Evolutionary conservation across 106 monocot genomes (phyloP).

Genomic region (Chionographis japonica): DNA sequence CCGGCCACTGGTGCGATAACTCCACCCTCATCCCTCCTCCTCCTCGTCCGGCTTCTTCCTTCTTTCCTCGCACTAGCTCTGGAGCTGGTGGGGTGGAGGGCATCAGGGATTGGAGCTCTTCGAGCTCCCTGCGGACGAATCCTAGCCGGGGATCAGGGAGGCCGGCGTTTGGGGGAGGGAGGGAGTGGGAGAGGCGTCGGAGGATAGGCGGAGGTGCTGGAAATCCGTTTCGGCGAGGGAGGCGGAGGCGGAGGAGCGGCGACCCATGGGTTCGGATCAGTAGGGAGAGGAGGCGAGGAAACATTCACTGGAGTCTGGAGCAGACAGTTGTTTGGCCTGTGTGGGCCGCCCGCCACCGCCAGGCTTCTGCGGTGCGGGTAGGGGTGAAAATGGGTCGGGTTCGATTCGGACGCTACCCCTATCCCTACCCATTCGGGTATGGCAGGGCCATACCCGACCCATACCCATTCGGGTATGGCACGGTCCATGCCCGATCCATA

Average conservation of each 20-base stretch:
- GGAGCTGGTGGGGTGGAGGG: not conserved
- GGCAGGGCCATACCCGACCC: no score
- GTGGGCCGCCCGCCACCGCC: no score
- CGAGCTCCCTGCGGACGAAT: conserved; percentile 12
- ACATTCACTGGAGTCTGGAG: not conserved
- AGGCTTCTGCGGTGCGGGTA: no score
- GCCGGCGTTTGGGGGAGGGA: not conserved
- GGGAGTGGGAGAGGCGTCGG: conserved; percentile 4
- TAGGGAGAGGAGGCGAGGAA: conserved; percentile 1
- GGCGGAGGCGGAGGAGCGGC: not conserved
- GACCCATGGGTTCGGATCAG: not conserved
- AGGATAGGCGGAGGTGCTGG: not conserved
- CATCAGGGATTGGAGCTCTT: not conserved
- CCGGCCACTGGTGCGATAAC: conserved; percentile 70
- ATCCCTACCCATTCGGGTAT: no score
- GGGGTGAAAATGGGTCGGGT: no score
- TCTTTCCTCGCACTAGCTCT: not conserved
- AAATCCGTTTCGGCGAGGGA: not conserved
- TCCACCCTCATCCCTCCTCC: conserved; percentile 11
- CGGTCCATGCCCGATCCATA: no score
- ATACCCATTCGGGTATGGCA: no score
- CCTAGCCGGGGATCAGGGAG: conserved; percentile 10
- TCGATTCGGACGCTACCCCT: no score
- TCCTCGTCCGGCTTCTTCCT: conserved; percentile 4
- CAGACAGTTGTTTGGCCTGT: no score